Percentiles rank a stretch among this genome's conserved stretches.
phyloP scores from a whole-genome alignment of 176 grass and related monocot genomes.

The Pharus latifolius region DNA sequence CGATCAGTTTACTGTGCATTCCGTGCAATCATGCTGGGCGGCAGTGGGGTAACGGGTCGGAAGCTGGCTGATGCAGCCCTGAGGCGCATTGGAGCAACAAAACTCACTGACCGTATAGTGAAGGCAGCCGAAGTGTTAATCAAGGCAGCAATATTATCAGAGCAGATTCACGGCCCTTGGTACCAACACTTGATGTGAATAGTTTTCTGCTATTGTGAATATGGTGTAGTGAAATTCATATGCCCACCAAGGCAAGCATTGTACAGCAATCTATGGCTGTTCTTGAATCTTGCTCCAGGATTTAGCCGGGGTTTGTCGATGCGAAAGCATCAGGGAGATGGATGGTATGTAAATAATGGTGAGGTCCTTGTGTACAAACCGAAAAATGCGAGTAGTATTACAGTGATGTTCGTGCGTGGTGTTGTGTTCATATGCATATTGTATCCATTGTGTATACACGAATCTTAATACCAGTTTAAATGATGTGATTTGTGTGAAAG shows the following conservation, averaged over 20 bases:
- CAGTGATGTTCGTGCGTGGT: background rate
- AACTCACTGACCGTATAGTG: constrained; percentile 34
- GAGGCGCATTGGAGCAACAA: constrained; percentile 36
- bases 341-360: background rate
- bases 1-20: constrained; percentile 57
- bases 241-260: background rate
- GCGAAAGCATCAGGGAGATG: background rate
- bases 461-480: too few species aligned
- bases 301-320: background rate
- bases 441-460: background rate
- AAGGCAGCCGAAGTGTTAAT: constrained; percentile 34
- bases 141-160: constrained; percentile 33
- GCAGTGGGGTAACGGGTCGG: constrained; percentile 44
- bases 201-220: constrained; percentile 6
- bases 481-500: too few species aligned
- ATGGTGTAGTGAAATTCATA: background rate
- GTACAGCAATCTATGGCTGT: background rate
- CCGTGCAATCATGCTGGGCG: constrained; percentile 43
- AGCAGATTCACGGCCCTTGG: constrained; percentile 73
- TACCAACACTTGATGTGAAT: constrained; percentile 42
- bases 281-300: background rate
- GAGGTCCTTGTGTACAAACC: background rate
- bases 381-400: background rate
- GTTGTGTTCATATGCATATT: background rate
- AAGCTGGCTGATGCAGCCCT: constrained; percentile 47